Conservation (phyloP, 345 rosid species). For the Hypericum androsaemum region DNA sequence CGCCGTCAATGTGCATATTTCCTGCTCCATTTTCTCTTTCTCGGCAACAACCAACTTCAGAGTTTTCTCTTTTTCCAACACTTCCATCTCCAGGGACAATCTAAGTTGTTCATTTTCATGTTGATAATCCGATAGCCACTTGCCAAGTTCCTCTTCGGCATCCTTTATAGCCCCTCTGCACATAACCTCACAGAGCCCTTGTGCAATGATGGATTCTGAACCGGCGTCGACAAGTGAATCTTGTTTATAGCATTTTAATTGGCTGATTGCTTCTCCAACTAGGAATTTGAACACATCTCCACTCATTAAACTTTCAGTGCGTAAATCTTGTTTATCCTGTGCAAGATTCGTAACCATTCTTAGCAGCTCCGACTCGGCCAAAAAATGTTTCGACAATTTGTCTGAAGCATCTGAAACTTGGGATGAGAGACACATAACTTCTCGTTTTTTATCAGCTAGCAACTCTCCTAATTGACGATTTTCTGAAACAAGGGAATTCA, state of each 20-base stretch:
- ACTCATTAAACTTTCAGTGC: slow-evolving; percentile 38
- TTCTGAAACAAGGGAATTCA: slow-evolving; percentile 43
- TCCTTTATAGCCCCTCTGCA: slow-evolving; percentile 48
- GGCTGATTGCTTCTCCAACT: slow-evolving; percentile 31
- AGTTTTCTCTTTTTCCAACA: slow-evolving; percentile 35
- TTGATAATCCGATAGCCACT: slow-evolving; percentile 25
- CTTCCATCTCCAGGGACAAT: slow-evolving; percentile 22
- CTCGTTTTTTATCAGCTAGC: slow-evolving; percentile 35
- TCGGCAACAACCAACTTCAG: slow-evolving; percentile 29
- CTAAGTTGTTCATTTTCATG: slow-evolving; percentile 24
- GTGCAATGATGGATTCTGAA: slow-evolving; percentile 18
- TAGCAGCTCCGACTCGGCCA: slow-evolving; percentile 31
- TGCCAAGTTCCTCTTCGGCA: slow-evolving; percentile 39
- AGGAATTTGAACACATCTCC: slow-evolving; percentile 42
- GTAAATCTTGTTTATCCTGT: slow-evolving; percentile 35
- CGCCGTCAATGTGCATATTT: slow-evolving; percentile 22
- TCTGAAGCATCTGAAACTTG: slow-evolving; percentile 41
- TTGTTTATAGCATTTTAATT: slow-evolving; percentile 23
- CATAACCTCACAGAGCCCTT: slow-evolving; percentile 32
- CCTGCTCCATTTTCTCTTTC: slow-evolving; percentile 42
- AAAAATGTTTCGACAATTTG: slow-evolving; percentile 32
- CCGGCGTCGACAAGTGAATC: slow-evolving; percentile 32
- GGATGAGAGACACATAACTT: slow-evolving; percentile 29
- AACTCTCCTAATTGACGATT: slow-evolving; percentile 36
- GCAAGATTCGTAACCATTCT: slow-evolving; percentile 32